phyloP scores from a whole-genome alignment of 2,329 filamentous ascomycete species.

The Curvularia sp. region DNA sequence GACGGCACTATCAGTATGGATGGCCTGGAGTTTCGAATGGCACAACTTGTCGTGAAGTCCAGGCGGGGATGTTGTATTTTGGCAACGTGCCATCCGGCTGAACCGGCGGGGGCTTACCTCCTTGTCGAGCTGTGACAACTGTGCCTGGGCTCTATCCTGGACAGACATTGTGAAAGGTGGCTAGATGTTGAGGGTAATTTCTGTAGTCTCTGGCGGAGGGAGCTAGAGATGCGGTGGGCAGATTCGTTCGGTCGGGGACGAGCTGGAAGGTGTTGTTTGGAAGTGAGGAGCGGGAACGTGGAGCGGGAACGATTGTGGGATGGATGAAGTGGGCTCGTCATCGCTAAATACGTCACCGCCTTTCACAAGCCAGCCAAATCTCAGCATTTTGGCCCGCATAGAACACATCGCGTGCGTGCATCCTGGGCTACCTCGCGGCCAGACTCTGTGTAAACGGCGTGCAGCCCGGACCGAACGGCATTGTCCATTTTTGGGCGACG shows the following conservation, averaged over 20 bases:
- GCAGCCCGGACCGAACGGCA: neutral
- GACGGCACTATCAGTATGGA: conserved; percentile 32
- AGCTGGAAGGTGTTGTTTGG: conserved; percentile 26
- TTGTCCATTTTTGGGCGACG: conserved; percentile 12
- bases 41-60: neutral
- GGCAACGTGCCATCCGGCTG: conserved; percentile 10
- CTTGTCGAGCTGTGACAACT: conserved; percentile 80
- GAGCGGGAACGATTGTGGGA: conserved; percentile 40
- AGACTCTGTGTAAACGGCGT: neutral
- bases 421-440: conserved; percentile 11
- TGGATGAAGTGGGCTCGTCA: conserved; percentile 38
- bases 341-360: conserved; percentile 47
- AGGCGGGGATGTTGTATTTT: conserved; percentile 11
- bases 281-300: conserved; percentile 22
- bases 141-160: conserved; percentile 78
- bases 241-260: conserved; percentile 11
- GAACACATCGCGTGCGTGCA: conserved; percentile 10
- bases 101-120: conserved; percentile 65
- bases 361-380: conserved; percentile 42
- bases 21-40: neutral
- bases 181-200: conserved; percentile 8
- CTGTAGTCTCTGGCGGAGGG: conserved; percentile 6
- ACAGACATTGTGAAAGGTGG: conserved; percentile 67
- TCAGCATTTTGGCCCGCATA: conserved; percentile 11
- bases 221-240: conserved; percentile 11